Conservation (phyloP, 768 basidiomycete species). For the Leucocoprinus birnbaumii region DNA sequence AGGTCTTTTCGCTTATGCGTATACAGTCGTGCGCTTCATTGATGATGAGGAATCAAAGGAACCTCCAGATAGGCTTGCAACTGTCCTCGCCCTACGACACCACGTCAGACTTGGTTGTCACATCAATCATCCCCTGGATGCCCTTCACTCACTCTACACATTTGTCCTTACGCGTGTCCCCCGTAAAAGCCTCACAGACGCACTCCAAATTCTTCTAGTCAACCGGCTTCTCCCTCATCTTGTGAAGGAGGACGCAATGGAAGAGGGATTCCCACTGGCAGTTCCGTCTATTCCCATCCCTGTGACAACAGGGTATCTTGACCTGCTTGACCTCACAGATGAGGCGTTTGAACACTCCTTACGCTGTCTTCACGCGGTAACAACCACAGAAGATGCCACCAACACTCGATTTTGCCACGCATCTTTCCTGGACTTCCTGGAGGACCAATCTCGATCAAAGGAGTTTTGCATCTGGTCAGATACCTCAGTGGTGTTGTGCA, state of each 20-base stretch:
- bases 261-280: too few relatives aligned
- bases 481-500: background rate
- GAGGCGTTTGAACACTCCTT: background rate
- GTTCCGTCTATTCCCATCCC: too few relatives aligned
- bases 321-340: background rate
- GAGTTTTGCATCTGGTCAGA: background rate
- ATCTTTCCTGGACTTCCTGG: background rate
- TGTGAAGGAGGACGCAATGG: too few relatives aligned
- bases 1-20: conserved; percentile 4
- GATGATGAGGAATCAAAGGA: background rate
- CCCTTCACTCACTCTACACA: too few relatives aligned
- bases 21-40: conserved; percentile 6
- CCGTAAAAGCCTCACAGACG: too few relatives aligned
- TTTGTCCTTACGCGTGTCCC: too few relatives aligned
- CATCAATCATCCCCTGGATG: too few relatives aligned
- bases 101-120: background rate
- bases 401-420: background rate
- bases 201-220: too few relatives aligned
- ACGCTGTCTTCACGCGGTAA: background rate
- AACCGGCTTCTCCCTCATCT: too few relatives aligned
- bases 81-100: background rate
- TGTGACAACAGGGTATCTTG: background rate
- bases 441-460: background rate
- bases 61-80: background rate
- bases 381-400: background rate